Base-by-base conservation (phyloP, 1,284 basidiomycete species). In the Neonothopanus nambi region DNA sequence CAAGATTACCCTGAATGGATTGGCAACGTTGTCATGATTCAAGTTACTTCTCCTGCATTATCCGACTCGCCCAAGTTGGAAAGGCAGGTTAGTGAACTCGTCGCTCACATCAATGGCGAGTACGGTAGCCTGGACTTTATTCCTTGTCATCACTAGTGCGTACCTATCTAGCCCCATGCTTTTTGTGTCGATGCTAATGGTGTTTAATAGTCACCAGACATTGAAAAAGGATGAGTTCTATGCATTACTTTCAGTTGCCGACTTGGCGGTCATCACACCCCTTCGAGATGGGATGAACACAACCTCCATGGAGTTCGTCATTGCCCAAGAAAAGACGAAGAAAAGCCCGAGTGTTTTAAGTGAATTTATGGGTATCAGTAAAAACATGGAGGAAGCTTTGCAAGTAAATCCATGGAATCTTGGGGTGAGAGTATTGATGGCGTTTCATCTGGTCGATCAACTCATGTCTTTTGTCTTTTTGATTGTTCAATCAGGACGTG, bases 201-300 rank as follows among this genome's bases (percentile, higher is more conserved):
- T 18, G 21, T n/a, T 37, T 17, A 56, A 2, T 59, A 94, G 91
- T 74, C 96, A 99, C 73, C 96, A 99, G 74, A 89, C 93, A 4
- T 89, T 99, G 64, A 96, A 97, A 68, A 92, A 93, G 69, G 94
- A 98, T 71, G 96, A 99, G 72, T 99, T 98, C 74, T 98, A 98
- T 72, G 96, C 94, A 1, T 81, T 99, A n/a, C 79, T 99, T 18
- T 89, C 87, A 24, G 95, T 95, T 0, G 96, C 96, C 11, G 96
- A 98, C 70, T 80, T 99, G 20, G 95, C 91, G 7, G 87, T 99
- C 23, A 97, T 98, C 71, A 99, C 96, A 0, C 94, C 94, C 0
- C 81, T 98, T 6, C 86, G 96, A 26, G 96, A 99, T 66, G 96
- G 96, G 8, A 98, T 99, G 96, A 98, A 99, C 79, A 98, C 97